Evolutionary conservation across 2,329 filamentous ascomycete genomes (phyloP).

Genomic region (Aspergillus hortae): DNA sequence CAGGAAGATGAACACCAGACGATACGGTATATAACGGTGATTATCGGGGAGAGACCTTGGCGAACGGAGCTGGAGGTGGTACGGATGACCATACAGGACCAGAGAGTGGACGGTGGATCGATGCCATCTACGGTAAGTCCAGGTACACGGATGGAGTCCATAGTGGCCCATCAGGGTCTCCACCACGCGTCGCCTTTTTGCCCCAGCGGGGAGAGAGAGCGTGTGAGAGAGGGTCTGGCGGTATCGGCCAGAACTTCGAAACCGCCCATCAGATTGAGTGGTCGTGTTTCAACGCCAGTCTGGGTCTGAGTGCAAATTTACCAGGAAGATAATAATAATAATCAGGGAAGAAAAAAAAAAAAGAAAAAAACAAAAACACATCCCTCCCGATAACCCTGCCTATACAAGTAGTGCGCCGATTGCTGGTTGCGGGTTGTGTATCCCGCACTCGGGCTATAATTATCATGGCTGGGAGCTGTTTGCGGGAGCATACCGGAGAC

Average conservation of each 20-base stretch:
- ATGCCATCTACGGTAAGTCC: background rate
- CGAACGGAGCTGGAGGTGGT: too few relatives aligned
- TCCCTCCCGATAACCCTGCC: too few relatives aligned
- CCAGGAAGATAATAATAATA: background rate
- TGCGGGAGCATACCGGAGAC: background rate
- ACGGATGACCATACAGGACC: background rate
- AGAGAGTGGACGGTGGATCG: background rate
- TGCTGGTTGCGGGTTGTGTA: background rate
- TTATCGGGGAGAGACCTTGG: too few relatives aligned
- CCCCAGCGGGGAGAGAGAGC: too few relatives aligned
- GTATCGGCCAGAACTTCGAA: conserved; percentile 15
- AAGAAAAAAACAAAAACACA: background rate
- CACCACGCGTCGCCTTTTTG: background rate
- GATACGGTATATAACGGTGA: too few relatives aligned
- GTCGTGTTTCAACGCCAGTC: conserved; percentile 13
- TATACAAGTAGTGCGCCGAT: background rate
- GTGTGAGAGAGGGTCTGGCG: background rate
- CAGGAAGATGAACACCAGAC: too few relatives aligned
- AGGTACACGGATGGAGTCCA: background rate
- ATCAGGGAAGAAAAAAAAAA: background rate
- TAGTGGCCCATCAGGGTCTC: background rate
- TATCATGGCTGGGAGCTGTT: conserved; percentile 2
- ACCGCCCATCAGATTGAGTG: conserved; percentile 13
- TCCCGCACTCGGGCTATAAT: background rate
- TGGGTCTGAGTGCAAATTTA: conserved; percentile 2